Evolutionary conservation across 257 asterid species (phyloP).

Genomic region (Rauvolfia tetraphylla): DNA sequence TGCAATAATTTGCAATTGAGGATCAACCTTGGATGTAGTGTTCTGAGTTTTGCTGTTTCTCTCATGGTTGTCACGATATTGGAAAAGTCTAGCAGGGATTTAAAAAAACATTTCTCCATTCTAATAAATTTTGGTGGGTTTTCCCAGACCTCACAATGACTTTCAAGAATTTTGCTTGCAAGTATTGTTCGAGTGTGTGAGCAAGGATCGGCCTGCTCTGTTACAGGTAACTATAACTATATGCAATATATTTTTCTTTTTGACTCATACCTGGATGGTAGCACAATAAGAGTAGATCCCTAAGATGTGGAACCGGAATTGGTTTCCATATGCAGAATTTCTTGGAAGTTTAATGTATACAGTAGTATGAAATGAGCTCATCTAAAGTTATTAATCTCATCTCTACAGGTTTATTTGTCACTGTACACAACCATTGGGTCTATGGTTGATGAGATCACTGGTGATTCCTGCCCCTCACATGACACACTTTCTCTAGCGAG

Average conservation of each 20-base stretch:
- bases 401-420: conserved; percentile 79
- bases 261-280: not conserved
- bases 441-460: conserved; percentile 50
- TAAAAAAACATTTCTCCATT: not conserved
- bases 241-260: not conserved
- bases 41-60: not conserved
- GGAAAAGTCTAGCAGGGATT: not conserved
- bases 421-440: conserved; percentile 70
- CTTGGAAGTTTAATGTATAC: conserved; percentile 9
- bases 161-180: conserved; percentile 89
- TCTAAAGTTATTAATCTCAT: not conserved
- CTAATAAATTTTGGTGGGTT: not conserved
- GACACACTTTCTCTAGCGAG: conserved; percentile 71
- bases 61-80: not conserved
- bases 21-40: not conserved
- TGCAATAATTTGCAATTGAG: not conserved
- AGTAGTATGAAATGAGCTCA: not conserved
- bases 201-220: conserved; percentile 95
- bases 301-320: not conserved
- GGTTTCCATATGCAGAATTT: not conserved
- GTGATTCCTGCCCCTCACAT: conserved; percentile 31
- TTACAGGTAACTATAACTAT: conserved; percentile 60
- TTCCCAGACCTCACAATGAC: conserved; percentile 71
- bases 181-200: conserved; percentile 91
- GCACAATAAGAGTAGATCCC: not conserved